Conservation (phyloP, 805 yeast species). For the Maudiozyma serrabonitensis region DNA sequence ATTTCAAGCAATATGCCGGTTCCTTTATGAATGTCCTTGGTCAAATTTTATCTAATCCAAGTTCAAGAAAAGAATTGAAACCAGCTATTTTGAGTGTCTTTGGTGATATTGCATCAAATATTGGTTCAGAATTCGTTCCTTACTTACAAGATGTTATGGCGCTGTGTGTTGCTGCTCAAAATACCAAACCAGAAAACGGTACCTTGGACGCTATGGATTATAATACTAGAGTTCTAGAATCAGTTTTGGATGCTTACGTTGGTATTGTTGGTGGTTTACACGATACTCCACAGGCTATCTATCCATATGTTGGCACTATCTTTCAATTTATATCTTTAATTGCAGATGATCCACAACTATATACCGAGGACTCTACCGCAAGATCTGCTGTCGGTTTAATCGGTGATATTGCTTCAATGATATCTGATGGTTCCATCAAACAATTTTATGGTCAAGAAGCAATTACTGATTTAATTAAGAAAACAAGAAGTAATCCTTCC, state of each 20-base stretch:
- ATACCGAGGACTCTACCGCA: conserved; percentile 57
- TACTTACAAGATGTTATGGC: conserved; percentile 74
- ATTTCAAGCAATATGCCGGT: conserved; percentile 63
- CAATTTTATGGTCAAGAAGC: conserved; percentile 60
- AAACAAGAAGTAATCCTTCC: conserved; percentile 52
- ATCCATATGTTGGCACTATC: conserved; percentile 57
- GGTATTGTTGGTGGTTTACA: conserved; percentile 90
- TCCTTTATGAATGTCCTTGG: conserved; percentile 81
- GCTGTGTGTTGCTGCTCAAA: conserved; percentile 60
- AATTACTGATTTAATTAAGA: conserved; percentile 70
- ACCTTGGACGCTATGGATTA: conserved; percentile 73
- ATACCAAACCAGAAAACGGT: conserved; percentile 52
- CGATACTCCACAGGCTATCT: conserved; percentile 53
- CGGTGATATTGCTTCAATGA: conserved; percentile 89
- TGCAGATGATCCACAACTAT: conserved; percentile 49
- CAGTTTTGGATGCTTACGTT: conserved; percentile 91
- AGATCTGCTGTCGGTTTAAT: conserved; percentile 82
- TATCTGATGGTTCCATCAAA: conserved; percentile 64
- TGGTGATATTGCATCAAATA: conserved; percentile 89
- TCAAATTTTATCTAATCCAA: conserved; percentile 52
- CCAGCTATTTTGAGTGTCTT: conserved; percentile 86
- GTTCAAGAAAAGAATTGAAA: conserved; percentile 69
- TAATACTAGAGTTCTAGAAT: conserved; percentile 59
- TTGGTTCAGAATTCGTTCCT: conserved; percentile 67
- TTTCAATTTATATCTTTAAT: conserved; percentile 58